Conservation (phyloP, 306 rosid genomes). For the Glycyrrhiza uralensis region DNA sequence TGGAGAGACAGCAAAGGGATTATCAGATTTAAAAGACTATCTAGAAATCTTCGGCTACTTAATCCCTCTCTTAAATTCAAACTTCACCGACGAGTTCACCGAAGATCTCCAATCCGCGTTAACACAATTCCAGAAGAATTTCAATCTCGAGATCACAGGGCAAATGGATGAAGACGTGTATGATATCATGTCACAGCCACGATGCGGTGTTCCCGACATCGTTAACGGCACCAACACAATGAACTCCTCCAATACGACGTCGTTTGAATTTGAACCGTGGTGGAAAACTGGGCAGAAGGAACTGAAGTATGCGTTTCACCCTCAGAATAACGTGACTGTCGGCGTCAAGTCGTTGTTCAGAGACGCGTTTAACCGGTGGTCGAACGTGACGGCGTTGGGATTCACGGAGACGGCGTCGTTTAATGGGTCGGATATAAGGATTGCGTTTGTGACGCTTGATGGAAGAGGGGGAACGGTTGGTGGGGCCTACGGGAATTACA, state of each 20-base stretch:
- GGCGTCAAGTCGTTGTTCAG: not conserved
- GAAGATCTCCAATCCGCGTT: not conserved
- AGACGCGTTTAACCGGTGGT: not conserved
- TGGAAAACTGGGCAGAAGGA: not conserved
- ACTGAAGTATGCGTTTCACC: not conserved
- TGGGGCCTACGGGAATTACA: not conserved
- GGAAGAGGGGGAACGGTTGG: not conserved
- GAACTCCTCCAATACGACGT: not conserved
- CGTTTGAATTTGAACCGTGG: conserved; percentile 9
- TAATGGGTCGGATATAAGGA: not conserved
- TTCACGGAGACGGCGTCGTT: not conserved
- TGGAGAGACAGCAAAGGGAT: not conserved
- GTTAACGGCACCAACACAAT: conserved; percentile 1
- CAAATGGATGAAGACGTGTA: not conserved
- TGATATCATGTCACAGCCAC: not conserved
- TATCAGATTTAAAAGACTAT: not conserved
- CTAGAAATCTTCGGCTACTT: not conserved
- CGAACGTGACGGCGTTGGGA: not conserved
- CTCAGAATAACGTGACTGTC: not conserved
- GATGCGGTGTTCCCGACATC: conserved; percentile 12
- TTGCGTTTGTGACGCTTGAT: not conserved
- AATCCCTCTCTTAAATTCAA: not conserved
- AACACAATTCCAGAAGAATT: not conserved
- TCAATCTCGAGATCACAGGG: not conserved
- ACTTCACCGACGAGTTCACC: not conserved